Base-by-base conservation (phyloP, 2,329 filamentous ascomycete genomes). In the Paecilomyces niveus region DNA sequence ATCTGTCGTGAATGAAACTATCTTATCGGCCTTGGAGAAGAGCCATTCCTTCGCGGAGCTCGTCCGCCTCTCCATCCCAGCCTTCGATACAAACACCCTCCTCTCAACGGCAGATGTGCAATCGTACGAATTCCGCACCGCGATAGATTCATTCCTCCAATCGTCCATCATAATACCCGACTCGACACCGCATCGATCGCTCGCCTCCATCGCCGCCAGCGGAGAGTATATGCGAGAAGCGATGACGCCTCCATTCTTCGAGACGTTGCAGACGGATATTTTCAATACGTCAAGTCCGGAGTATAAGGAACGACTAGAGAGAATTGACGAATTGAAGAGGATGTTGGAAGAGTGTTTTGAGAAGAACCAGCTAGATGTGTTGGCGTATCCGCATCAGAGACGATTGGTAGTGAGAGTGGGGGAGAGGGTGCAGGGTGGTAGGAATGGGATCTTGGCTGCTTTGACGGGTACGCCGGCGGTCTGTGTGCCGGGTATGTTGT, bases 351-450 rank as follows among this genome's bases (percentile, higher is more conserved):
- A 70, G 2, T 84, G 82, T 0, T 85, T 88, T 59, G 67, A 71
- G 0, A 58, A 65, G 0, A 72, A 84, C 61, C 60, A 69, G 0
- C 74, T 88, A 13, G 81, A 86, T 65, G 84, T 81, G 0, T 64
- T 88, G 35, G 80, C 87, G 63, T 88, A 88, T 68, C 85, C 85
- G 0, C 81, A 88, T 66, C 85, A 88, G 65, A 81, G 80, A 65
- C 86, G 86, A 57, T 78, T 88, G 1, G 83, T 85, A 5, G 84
- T 86, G 2, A 78, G 80, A 53, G 69, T 86, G 24, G 84, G 84
- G 2, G 78, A 79, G 0, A 74, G 80, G 0, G 81, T 78, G 0
- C 85, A 88, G 70, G 73, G 73, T n/a, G 84, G 84, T 1, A 75
- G 85, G 2, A 88, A 85, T 62, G 82, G 82, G 2, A 81, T 83